A percentile compares a stretch with the other conserved stretches of the same genome.
These are phyloP conservation scores for Tetraselmis chui DNA, from an alignment of 139 green algal species.

Conservation along the genomic window DNA sequence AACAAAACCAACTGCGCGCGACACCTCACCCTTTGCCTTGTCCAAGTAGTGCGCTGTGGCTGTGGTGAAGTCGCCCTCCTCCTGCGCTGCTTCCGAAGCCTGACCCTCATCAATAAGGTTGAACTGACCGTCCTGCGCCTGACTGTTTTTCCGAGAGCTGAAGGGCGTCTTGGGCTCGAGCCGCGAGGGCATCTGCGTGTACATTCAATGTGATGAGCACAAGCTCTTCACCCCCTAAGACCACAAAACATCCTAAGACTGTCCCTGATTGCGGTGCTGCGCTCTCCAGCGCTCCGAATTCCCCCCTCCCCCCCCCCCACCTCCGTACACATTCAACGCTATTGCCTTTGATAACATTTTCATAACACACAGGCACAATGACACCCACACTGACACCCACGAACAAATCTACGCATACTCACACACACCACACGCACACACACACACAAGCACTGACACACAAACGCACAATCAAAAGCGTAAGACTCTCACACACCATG, in stretches of 20 bases:
- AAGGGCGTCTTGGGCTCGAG: neutral
- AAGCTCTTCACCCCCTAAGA: neutral
- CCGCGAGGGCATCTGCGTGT: neutral
- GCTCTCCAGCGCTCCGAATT: neutral
- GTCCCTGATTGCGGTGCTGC: neutral
- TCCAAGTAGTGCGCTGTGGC: neutral
- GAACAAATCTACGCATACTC: no score
- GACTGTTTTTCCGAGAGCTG: neutral
- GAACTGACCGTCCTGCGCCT: neutral
- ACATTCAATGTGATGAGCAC: neutral
- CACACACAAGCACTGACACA: no score
- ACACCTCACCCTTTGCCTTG: neutral
- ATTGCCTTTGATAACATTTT: no score
- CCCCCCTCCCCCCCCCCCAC: no score
- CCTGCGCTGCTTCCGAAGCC: neutral
- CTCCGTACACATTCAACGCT: no score
- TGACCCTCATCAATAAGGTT: neutral
- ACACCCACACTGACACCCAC: no score
- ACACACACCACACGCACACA: no score
- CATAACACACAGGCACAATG: no score
- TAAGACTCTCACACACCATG: no score
- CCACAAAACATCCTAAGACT: neutral
- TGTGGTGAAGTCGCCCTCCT: neutral
- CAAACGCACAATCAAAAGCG: no score
- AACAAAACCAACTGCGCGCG: no score